Evolutionary conservation across 1,284 basidiomycete genomes (phyloP).

Genomic region (Naganishia albida): DNA sequence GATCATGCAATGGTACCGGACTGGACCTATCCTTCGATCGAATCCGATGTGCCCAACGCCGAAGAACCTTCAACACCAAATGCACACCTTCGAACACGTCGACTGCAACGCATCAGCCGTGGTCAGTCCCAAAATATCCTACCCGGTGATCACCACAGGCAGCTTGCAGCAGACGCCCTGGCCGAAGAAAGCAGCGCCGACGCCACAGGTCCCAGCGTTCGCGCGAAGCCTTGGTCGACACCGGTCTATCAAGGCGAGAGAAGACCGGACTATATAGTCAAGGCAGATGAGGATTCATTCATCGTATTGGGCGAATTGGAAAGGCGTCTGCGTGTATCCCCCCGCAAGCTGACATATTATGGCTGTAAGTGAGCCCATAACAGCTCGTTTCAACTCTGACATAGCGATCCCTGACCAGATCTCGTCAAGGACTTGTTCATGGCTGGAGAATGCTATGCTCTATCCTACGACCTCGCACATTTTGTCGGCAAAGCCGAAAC

Average conservation of each 20-base stretch:
- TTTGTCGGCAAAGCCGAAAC: conserved; percentile 76
- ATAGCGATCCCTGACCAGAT: conserved; percentile 54
- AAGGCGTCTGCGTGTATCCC: conserved; percentile 68
- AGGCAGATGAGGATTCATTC: conserved; percentile 92
- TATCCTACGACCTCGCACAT: conserved; percentile 86
- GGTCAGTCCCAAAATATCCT: background rate
- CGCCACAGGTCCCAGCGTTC: background rate
- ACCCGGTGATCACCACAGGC: background rate
- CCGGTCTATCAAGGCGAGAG: conserved; percentile 45
- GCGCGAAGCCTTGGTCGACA: background rate
- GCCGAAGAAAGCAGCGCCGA: background rate
- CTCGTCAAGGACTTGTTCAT: conserved; percentile 92
- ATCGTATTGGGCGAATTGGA: conserved; percentile 92
- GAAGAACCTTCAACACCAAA: background rate
- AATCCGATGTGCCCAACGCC: background rate
- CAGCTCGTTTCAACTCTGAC: conserved; percentile 7
- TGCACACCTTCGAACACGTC: background rate
- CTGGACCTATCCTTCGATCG: conserved; percentile 35
- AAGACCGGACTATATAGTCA: conserved; percentile 82
- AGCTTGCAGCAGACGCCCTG: too few species aligned
- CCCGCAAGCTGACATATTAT: conserved; percentile 84
- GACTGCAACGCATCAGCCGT: conserved; percentile 1
- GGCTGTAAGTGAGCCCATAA: conserved; percentile 62
- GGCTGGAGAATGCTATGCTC: conserved; percentile 91
- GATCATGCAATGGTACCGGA: conserved; percentile 85